Evolutionary conservation across 2,329 filamentous ascomycete genomes (phyloP).

Genomic region (Pseudopyricularia javanii): DNA sequence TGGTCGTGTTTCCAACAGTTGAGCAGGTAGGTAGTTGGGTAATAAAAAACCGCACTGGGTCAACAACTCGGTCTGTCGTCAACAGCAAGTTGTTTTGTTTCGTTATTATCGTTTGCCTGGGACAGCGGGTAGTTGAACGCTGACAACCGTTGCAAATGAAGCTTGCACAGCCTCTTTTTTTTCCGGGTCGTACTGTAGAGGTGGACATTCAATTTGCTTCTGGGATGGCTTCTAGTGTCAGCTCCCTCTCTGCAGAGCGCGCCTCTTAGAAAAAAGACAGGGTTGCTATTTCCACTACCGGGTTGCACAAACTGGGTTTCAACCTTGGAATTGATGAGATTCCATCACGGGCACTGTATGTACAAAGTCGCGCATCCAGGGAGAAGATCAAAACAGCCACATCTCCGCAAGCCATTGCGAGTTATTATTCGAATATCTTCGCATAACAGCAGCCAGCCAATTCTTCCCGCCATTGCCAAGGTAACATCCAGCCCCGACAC

Average conservation of each 20-base stretch:
- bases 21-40: neutral
- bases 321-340: neutral
- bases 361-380: neutral
- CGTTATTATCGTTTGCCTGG: neutral
- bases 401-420: too few relatives aligned
- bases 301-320: neutral
- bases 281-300: neutral
- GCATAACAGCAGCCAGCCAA: too few relatives aligned
- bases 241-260: neutral
- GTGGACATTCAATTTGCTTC: neutral
- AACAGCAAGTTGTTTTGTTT: neutral
- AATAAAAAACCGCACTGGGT: too few relatives aligned
- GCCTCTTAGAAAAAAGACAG: neutral
- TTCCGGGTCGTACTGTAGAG: slow-evolving; percentile 5
- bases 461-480: too few relatives aligned
- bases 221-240: neutral
- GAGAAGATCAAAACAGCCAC: neutral
- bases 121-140: neutral
- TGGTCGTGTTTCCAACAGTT: neutral
- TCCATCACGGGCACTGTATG: neutral
- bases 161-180: slow-evolving; percentile 15
- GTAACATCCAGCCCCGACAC: too few relatives aligned
- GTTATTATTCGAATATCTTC: too few relatives aligned
- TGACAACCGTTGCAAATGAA: neutral
- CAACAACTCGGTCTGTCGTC: neutral